Evolutionary conservation across 2,329 filamentous ascomycete species (phyloP), one percentile per base, ranked within the genome.

Genomic region (Arthrobotrys pseudoclavata): DNA sequence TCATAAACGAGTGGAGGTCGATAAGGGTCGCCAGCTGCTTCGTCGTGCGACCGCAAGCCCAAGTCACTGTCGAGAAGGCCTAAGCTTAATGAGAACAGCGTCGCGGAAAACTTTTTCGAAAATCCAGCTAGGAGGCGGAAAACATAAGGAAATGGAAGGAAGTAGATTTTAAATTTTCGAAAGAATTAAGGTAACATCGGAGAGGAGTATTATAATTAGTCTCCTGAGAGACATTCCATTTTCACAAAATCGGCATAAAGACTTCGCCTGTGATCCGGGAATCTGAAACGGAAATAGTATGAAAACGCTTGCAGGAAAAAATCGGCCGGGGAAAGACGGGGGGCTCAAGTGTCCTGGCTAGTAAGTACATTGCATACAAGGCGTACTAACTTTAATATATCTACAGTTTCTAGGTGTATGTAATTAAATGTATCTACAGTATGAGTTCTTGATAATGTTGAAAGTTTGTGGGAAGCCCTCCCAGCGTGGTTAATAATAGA

Each of bases 191-290:
- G 6, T 37, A 26, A 42, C 24, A 53, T 31, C 13, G 26, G 15
- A 18, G 13, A 12, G 26, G 13, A 53, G 50, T 7, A 31, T 18
- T 29, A 18, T 15, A n/a, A 60, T 42, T 60, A 26, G 55, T 60
- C 55, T 60, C 55, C 55, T 60, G 34, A 60, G 20, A 42, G 20
- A 26, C 55, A 42, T 60, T n/a, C 55, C 55, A 60, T 60, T 60
- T 60, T 60, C 34, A 60, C 31, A 42, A 31, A 60, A 60, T 42
- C 20, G 55, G 55, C 34, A 20, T 24, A 22, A 37, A 15, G 29
- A 57, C 40, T 57, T 57, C 22, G 52, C 52, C 52, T 57, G 55
- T 42, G 55, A 60, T 60, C 34, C 20, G n/a, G 26, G 13, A 40
- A 60, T 6, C 55, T 42, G 55, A 60, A 60, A 60, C 55, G 6